Evolutionary conservation across 2,329 filamentous ascomycete genomes (phyloP), one percentile per base, ranked within the genome.

Genomic region (Leptographium lundbergii): DNA sequence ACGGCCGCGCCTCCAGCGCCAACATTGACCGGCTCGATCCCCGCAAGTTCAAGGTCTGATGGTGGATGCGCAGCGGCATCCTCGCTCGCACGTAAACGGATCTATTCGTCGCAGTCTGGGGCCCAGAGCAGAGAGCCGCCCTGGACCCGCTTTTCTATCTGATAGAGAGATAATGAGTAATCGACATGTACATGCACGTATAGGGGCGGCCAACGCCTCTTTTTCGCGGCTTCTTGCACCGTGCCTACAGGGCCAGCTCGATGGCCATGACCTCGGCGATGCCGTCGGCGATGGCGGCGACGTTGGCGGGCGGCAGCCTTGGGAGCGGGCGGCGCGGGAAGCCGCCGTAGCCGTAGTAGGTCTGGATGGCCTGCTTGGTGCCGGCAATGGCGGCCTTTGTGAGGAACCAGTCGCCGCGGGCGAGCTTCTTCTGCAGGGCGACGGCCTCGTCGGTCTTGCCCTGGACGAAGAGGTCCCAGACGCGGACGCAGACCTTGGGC

Each of bases 371-470:
- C 64, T 81, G 82, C 78, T 95, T 95, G 25, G 90, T 94, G n/a
- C 88, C 89, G 1, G 89, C 86, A 66, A 94, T 90, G 53, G 88
- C 88, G 0, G 86, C 79, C 74, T 91, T 91, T 62, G 89, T 94
- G 58, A 92, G 75, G 51, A 86, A 84, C 89, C 89, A 95, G 72
- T 95, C 89, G 36, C 86, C 86, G 68, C 84, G 84, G 66, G 86
- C 85, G 62, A 95, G 80, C n/a, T 86, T 73, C 71, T 87, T 88
- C 70, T 95, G 90, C 67, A 91, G 74, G 64, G 79, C 81, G 65
- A 86, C 80, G 7, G 89, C 87, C 74, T 95, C 88, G 45, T 88
- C 84, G 59, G 78, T 80, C 74, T 89, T 86, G 51, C 88, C 89
- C 66, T 85, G 78, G 10, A 76, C 76, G 70, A 86, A 92, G 58